phyloP scores from a whole-genome alignment of 2,329 filamentous ascomycete genomes.

The Thelonectria rubi region DNA sequence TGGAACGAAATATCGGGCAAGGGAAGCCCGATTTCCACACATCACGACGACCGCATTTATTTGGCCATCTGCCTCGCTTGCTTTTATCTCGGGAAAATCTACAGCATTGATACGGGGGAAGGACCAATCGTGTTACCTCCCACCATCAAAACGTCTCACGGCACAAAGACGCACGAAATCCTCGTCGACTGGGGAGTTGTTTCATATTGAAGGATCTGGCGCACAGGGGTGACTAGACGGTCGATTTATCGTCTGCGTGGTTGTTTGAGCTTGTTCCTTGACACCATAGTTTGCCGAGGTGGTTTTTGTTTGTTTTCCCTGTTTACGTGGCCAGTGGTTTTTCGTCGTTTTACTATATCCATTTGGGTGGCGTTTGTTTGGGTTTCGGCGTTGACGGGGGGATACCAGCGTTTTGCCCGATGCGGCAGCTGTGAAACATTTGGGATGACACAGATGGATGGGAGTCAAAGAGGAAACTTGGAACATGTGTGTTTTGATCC shows the following conservation, averaged over 20 bases:
- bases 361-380: conserved; percentile 24
- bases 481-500: conserved; percentile 2
- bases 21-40: conserved; percentile 26
- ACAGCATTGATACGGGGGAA: conserved; percentile 4
- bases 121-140: background rate
- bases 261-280: background rate
- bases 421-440: conserved; percentile 15
- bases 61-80: conserved; percentile 25
- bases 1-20: conserved; percentile 5
- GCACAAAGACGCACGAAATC: conserved; percentile 1
- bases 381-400: conserved; percentile 36
- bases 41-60: conserved; percentile 35
- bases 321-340: conserved; percentile 16
- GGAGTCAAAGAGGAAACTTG: background rate
- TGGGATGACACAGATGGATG: conserved; percentile 2
- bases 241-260: background rate
- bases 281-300: conserved; percentile 5
- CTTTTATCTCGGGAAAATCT: conserved; percentile 24
- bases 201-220: background rate
- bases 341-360: conserved; percentile 18
- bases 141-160: background rate
- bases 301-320: conserved; percentile 14
- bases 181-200: background rate
- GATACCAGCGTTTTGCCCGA: conserved; percentile 19
- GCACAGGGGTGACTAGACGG: background rate